These are phyloP conservation scores for Excoecaria cochinchinensis DNA, from an alignment of 345 rosid genomes.

Conservation along the genomic window DNA sequence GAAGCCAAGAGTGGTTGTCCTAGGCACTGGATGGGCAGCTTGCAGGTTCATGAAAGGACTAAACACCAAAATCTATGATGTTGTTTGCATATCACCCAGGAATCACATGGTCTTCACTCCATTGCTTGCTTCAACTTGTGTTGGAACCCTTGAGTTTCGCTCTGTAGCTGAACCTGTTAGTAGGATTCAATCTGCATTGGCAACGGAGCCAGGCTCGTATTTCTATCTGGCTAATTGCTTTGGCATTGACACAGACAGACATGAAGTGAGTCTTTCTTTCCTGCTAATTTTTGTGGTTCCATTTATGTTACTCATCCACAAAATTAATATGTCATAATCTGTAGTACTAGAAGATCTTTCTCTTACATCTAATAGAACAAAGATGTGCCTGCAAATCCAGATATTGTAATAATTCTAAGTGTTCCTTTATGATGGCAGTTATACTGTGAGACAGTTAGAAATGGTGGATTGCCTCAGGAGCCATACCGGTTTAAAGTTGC, in stretches of 20 bases:
- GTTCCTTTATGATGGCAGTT: conserved; percentile 44
- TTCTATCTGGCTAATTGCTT: conserved; percentile 81
- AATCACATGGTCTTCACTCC: conserved; percentile 89
- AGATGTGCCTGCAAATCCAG: not conserved
- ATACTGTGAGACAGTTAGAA: conserved; percentile 68
- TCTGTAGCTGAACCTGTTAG: conserved; percentile 86
- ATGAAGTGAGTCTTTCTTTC: conserved; percentile 51
- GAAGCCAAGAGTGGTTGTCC: conserved; percentile 70
- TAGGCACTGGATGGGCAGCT: conserved; percentile 85
- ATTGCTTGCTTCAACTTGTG: conserved; percentile 75
- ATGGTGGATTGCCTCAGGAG: conserved; percentile 44
- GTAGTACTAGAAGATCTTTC: not conserved
- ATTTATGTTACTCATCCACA: not conserved
- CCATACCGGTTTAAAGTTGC: conserved; percentile 85
- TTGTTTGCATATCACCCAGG: conserved; percentile 73
- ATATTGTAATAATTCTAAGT: not conserved
- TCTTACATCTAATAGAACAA: not conserved
- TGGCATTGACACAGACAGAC: conserved; percentile 59
- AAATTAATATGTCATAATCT: not conserved
- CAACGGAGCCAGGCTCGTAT: conserved; percentile 70
- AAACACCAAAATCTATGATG: conserved; percentile 50
- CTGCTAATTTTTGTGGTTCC: not conserved
- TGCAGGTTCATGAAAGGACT: conserved; percentile 72
- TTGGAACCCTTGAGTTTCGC: conserved; percentile 85
- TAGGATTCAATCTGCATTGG: conserved; percentile 75